Base-by-base conservation (phyloP, 1,284 basidiomycete genomes). In the Malassezia sp. region DNA sequence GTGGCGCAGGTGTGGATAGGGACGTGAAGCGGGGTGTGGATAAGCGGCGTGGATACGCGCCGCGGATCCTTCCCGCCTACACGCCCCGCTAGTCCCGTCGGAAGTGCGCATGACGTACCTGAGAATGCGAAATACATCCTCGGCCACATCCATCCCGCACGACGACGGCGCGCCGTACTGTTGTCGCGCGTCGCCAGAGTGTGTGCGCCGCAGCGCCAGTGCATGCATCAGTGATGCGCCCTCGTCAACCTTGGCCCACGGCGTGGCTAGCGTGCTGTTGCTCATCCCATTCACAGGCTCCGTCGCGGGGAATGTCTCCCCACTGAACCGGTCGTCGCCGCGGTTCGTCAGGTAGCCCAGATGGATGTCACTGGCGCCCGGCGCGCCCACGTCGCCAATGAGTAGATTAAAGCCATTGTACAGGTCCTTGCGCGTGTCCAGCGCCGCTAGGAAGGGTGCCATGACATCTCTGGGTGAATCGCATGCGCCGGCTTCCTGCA, bases 261-360 rank as follows among this genome's bases (percentile, higher is more conserved):
- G 47, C 17, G 14, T 34, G 15, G 23, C 2, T 5, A 38, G 38
- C 22, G 41, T 33, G 38, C 47, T 44, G 21, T 49, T 49, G 37
- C 47, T 49, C 35, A 49, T 17, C 7, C 24, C 47, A 30, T 29
- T 11, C 15, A 36, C 27, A 7, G 7, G 10, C 8, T 6, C n/a
- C 3, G 11, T 10, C 12, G 12, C 23, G 7, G 18, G 6, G 20
- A 39, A 29, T 31, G 36, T 9, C 4, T 15, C 37, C 11, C 22
- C 39, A 9, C 30, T 41, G 22, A 12, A 18, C 26, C 3, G 21
- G 9, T 39, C 45, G 8, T 33, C 18, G 26, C 34, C 36, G 6
- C 47, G 47, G 31, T 49, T 49, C 15, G 47, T 27, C 11, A 44
- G 15, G 22, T 49, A 44, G 23, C 35, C 40, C n/a, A 49, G 15